These are phyloP conservation scores for Aspergillus mulundensis DNA, from an alignment of 495 filamentous ascomycete species.

Conservation along the genomic window DNA sequence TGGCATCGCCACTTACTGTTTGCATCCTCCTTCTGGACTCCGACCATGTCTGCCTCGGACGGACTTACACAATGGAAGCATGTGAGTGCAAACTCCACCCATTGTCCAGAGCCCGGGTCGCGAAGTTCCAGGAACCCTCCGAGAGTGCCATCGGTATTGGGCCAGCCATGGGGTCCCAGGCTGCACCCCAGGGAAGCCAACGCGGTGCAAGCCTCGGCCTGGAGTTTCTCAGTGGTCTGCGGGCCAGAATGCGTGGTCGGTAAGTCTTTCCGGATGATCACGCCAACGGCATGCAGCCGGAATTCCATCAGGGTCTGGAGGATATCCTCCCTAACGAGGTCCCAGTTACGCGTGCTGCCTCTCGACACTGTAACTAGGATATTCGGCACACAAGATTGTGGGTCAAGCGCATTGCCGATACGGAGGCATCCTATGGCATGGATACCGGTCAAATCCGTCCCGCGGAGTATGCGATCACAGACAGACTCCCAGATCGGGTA, in stretches of 20 bases:
- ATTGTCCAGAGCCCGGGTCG: neutral
- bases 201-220: neutral
- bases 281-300: neutral
- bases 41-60: too few species aligned
- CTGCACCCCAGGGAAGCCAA: neutral
- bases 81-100: slow-evolving; percentile 6
- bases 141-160: neutral
- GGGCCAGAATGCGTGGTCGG: too few species aligned
- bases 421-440: neutral
- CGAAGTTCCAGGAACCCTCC: neutral
- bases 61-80: too few species aligned
- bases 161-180: neutral
- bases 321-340: neutral
- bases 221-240: neutral
- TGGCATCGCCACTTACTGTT: too few species aligned
- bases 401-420: neutral
- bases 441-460: neutral
- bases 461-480: neutral
- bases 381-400: neutral
- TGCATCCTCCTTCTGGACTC: too few species aligned
- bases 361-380: slow-evolving; percentile 1
- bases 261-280: slow-evolving; percentile 9
- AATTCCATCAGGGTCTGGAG: neutral
- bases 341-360: neutral
- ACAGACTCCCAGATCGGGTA: neutral